Evolutionary conservation across 2,329 filamentous ascomycete genomes (phyloP), one percentile per base, ranked within the genome.

Genomic region (Zymoseptoria ardabiliae): DNA sequence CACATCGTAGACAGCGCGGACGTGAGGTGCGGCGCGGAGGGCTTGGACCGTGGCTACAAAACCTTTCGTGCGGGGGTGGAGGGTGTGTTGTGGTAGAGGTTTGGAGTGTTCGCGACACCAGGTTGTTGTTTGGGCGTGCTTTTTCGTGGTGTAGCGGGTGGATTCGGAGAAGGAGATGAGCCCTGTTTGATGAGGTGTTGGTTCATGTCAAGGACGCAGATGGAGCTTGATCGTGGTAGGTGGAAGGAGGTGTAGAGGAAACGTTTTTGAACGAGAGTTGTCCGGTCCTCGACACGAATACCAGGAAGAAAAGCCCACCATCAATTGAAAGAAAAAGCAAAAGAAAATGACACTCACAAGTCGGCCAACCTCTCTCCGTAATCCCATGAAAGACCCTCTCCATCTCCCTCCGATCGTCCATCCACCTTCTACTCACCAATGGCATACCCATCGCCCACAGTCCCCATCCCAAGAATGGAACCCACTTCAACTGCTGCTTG

Each of bases 371-470:
- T 59, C 75, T 75, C 53, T 75, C 68, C 11, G 79, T 76, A 53
- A 85, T 80, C 19, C 82, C 81, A 6, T 74, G 67, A 67, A 87
- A 86, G 10, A 85, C 80, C 23, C 78, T 75, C 54, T 82, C 77
- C 64, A 87, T 76, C 71, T 86, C 83, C 17, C 69, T 71, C 67
- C 78, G 76, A 69, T 87, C 83, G 60, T 75, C 76, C 65, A 79
- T 77, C 83, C 84, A 86, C 57, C 82, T 80, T 56, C 84, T 75
- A 66, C 78, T 84, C 21, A 86, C 82, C 72, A 86, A 76, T 6
- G 83, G 84, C 82, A 86, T 85, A 2, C 83, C 82, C 77, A 86
- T 84, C 3, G 80, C 83, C 83, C 82, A 85, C 35, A 86, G 74
- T 1, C 82, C 84, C 84, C 83, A 86, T 19, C 84, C 83, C 7